Conservation (phyloP, 1,139 yeast genomes). For the Suhomyces bribrorum region DNA sequence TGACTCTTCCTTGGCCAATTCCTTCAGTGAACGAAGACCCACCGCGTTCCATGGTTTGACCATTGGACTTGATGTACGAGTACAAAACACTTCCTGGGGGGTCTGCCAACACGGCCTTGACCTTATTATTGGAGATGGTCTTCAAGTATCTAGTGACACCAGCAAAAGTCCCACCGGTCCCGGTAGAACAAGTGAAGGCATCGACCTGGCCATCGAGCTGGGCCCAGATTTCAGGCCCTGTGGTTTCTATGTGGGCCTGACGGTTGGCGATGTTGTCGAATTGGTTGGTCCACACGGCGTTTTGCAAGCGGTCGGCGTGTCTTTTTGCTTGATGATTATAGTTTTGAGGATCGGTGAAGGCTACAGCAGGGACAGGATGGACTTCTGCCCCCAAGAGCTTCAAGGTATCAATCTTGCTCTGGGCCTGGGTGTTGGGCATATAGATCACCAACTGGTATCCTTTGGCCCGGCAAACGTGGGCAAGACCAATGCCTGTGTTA, state of each 20-base stretch:
- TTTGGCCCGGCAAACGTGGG: constrained; percentile 80
- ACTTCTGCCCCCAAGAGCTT: constrained; percentile 81
- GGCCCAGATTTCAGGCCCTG: constrained; percentile 93
- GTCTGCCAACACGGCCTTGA: constrained; percentile 74
- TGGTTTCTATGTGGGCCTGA: constrained; percentile 85
- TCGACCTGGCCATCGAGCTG: constrained; percentile 79
- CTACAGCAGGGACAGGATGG: constrained; percentile 87
- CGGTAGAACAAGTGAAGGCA: constrained; percentile 87
- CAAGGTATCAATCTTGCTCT: constrained; percentile 72
- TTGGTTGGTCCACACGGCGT: constrained; percentile 91
- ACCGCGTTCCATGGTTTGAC: constrained; percentile 59
- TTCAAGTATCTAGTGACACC: constrained; percentile 79
- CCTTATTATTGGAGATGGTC: constrained; percentile 57
- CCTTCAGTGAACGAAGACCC: constrained; percentile 94
- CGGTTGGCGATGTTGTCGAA: constrained; percentile 86
- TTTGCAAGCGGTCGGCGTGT: constrained; percentile 71
- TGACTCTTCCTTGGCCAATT: constrained; percentile 91
- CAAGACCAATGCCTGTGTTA: constrained; percentile 88
- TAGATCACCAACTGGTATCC: constrained; percentile 84
- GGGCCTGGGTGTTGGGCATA: constrained; percentile 88
- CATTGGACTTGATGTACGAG: constrained; percentile 69
- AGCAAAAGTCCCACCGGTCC: constrained; percentile 90
- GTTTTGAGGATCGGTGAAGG: constrained; percentile 76
- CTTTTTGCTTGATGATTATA: constrained; percentile 83
- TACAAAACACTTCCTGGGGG: constrained; percentile 91